Evolutionary conservation across 2,329 filamentous ascomycete species (phyloP), one percentile per base, ranked within the genome.

Genomic region (Claviceps monticola): DNA sequence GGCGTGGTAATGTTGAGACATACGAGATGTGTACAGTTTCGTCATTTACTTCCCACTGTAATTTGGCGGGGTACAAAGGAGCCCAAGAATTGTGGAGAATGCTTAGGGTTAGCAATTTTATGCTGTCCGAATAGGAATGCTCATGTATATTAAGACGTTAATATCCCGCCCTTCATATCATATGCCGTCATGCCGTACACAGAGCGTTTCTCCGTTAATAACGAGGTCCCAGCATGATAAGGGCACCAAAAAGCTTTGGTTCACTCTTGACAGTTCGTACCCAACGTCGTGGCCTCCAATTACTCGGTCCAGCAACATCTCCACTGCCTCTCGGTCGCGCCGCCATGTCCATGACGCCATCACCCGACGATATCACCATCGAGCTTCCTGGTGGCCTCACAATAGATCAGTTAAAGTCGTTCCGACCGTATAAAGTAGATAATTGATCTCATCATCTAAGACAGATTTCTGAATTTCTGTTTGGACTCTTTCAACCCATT

Each of bases 371-470:
- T 44, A 59, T 74, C 49, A 61, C 64, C 6, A 64, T 77, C 44
- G 63, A 61, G 11, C 63, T 76, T 1, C 66, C 70, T 2, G 57
- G 66, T 0, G 70, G 66, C 9, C 63, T 76, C n/a, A 63, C 67
- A 0, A 58, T 67, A 54, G 58, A 69, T 1, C 64, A 73, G 53
- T 60, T 78, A 4, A 60, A 69, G 13, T 59, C 58, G 13, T 77
- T 76, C 57, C 61, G 64, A 4, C 73, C 74, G 0, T 78, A 77
- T 59, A 71, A 67, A 14, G 74, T 74, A 41, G 7, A 11, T 13
- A 34, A 29, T 29, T 11, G 29, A 29, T 29, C 29, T 9, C 29
- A 11, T 29, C 3, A 29, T 29, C 29, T 29, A 4, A 4, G 29
- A 29, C 29, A 11, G 8, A 17, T 37, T 29, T 5, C 38, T 39